Evolutionary conservation across 129 eudicot genomes (phyloP).

Genomic region (Tagetes patula): DNA sequence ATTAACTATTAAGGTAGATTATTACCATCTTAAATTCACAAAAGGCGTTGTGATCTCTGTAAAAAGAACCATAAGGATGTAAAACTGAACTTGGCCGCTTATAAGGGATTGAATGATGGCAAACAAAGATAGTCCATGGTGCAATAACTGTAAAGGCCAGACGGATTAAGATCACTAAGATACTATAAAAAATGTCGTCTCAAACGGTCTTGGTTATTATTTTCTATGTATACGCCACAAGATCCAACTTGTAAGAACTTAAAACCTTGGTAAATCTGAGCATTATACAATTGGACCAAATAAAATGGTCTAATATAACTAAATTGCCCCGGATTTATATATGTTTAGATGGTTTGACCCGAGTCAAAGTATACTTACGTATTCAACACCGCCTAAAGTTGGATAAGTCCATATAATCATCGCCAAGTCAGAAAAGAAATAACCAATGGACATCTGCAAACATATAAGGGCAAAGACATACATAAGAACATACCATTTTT

Average conservation of each 20-base stretch:
- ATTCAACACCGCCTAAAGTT: constrained; percentile 83
- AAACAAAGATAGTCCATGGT: constrained; percentile 77
- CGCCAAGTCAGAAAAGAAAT: constrained; percentile 76
- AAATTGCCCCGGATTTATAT: not conserved
- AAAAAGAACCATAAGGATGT: constrained; percentile 77
- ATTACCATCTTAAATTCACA: constrained; percentile 84
- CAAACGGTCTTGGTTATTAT: not conserved
- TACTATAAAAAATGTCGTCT: not conserved
- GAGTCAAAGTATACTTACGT: constrained; percentile 56
- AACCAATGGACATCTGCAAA: constrained; percentile 80
- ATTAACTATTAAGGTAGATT: not conserved
- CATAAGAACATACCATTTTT: constrained; percentile 17
- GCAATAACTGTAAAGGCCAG: constrained; percentile 49
- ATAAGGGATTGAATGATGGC: constrained; percentile 61
- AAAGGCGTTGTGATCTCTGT: constrained; percentile 84
- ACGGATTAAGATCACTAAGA: constrained; percentile 5
- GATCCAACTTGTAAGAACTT: not conserved
- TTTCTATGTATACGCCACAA: not conserved
- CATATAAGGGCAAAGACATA: constrained; percentile 17
- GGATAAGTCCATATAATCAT: constrained; percentile 88
- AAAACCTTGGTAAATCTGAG: not conserved
- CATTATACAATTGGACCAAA: not conserved
- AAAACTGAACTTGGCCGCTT: constrained; percentile 72
- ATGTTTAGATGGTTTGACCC: not conserved
- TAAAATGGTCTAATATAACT: constrained; percentile 5